Percentiles rank a stretch among this genome's conserved stretches.
Conservation (phyloP, 768 basidiomycete genomes). For the Amanita molliuscula region DNA sequence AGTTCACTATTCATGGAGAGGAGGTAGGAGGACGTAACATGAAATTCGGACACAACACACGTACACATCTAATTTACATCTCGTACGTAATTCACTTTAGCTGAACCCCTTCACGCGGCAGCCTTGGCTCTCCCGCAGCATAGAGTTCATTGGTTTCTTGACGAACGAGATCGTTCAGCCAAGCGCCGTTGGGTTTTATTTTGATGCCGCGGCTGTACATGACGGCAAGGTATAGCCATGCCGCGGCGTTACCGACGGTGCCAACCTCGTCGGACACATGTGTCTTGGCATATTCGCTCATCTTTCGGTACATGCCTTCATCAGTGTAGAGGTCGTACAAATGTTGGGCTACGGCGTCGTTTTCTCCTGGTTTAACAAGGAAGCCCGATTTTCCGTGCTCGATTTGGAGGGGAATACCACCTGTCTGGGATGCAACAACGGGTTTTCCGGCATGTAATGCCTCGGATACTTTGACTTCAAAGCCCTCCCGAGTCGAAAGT, state of each 20-base stretch:
- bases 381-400: slow-evolving; percentile 82
- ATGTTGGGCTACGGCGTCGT: slow-evolving; percentile 62
- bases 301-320: slow-evolving; percentile 47
- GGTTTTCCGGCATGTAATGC: slow-evolving; percentile 88
- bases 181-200: slow-evolving; percentile 71
- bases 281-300: slow-evolving; percentile 59
- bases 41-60: slow-evolving; percentile 1
- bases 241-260: slow-evolving; percentile 70
- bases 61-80: background rate
- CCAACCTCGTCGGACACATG: slow-evolving; percentile 80
- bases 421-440: slow-evolving; percentile 74
- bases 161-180: slow-evolving; percentile 76
- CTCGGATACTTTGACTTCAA: slow-evolving; percentile 96
- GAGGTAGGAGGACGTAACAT: background rate
- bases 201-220: slow-evolving; percentile 72
- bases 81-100: slow-evolving; percentile 1
- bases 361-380: slow-evolving; percentile 71
- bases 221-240: slow-evolving; percentile 59
- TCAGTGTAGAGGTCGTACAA: slow-evolving; percentile 74
- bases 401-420: slow-evolving; percentile 91
- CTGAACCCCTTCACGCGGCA: slow-evolving; percentile 41
- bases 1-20: slow-evolving; percentile 1
- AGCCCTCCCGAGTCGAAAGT: slow-evolving; percentile 89
- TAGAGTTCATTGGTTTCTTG: slow-evolving; percentile 70
- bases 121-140: slow-evolving; percentile 51